These are phyloP conservation scores for Thermochaetoides thermophila DNA, from an alignment of 495 filamentous ascomycete genomes.

Conservation along the genomic window DNA sequence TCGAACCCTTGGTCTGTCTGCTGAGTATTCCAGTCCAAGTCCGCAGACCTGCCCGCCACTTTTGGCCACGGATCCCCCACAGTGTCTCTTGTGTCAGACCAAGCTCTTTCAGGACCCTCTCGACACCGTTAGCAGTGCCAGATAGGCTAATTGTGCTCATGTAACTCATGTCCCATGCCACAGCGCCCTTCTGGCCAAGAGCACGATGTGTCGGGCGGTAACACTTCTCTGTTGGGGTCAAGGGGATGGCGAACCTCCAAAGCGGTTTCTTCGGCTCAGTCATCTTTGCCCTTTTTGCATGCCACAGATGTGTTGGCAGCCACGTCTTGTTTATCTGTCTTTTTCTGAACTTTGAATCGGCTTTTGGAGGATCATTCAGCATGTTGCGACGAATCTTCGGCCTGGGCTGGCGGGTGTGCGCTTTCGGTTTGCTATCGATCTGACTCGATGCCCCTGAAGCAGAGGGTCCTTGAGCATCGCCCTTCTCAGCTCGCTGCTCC, in stretches of 20 bases:
- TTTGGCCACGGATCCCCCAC: constrained; percentile 47
- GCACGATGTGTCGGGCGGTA: constrained; percentile 81
- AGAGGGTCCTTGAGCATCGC: neutral
- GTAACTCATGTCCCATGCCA: constrained; percentile 93
- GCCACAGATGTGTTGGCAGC: constrained; percentile 89
- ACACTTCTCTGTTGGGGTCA: constrained; percentile 75
- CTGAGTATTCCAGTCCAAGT: constrained; percentile 50
- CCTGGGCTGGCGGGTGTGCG: constrained; percentile 29
- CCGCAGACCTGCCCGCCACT: constrained; percentile 63
- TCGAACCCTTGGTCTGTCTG: constrained; percentile 38
- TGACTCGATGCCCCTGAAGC: neutral
- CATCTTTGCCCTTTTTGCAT: constrained; percentile 85
- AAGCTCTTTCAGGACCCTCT: constrained; percentile 47
- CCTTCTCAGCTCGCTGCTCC: constrained; percentile 18
- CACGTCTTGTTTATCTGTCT: constrained; percentile 80
- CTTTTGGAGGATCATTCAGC: constrained; percentile 49
- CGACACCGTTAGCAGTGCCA: constrained; percentile 46
- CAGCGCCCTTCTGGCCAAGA: constrained; percentile 38
- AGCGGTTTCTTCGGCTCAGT: constrained; percentile 58
- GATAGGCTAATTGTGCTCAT: constrained; percentile 73
- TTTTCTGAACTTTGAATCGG: constrained; percentile 63
- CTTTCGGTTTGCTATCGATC: constrained; percentile 7
- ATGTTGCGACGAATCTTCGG: constrained; percentile 59
- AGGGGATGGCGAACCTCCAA: constrained; percentile 78
- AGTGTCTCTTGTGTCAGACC: constrained; percentile 42